Percentiles rank a stretch among this genome's conserved stretches.
Conservation (phyloP, 2,329 filamentous ascomycete species). For the Immersiporthe knoxdaviesiana region DNA sequence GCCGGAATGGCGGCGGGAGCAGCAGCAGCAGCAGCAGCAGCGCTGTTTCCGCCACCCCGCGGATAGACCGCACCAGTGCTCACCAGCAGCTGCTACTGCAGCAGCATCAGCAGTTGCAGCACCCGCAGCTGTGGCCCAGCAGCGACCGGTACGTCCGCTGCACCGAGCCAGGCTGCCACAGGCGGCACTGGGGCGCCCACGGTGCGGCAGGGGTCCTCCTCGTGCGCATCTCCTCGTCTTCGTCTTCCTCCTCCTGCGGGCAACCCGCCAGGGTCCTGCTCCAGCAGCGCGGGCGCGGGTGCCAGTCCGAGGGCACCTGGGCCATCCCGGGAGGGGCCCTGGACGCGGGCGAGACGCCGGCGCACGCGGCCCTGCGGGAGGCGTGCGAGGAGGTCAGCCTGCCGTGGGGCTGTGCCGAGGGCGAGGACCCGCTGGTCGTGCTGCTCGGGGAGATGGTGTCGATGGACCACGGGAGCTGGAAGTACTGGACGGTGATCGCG, state of each 20-base stretch:
- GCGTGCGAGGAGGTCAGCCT: slow-evolving; percentile 15
- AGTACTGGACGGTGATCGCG: slow-evolving; percentile 14
- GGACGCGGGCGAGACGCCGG: slow-evolving; percentile 4
- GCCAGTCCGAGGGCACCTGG: slow-evolving; percentile 11
- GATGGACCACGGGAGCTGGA: slow-evolving; percentile 16
- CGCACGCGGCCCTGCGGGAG: slow-evolving; percentile 8
- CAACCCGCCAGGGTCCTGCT: slow-evolving; percentile 3
- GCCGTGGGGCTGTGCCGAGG: background rate
- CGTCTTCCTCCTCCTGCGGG: background rate
- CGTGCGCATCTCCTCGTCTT: background rate
- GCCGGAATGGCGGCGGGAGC: background rate
- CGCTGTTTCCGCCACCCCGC: background rate
- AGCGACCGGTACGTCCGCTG: slow-evolving; percentile 10
- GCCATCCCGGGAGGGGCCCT: slow-evolving; percentile 17
- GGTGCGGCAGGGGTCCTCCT: slow-evolving; percentile 17
- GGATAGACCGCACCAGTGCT: background rate
- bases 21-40: background rate
- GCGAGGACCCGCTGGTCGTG: background rate
- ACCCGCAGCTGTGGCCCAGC: background rate
- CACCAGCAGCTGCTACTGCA: background rate
- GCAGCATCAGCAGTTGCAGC: background rate
- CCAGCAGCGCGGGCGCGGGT: background rate
- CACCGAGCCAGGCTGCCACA: background rate
- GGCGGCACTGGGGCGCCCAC: slow-evolving; percentile 7
- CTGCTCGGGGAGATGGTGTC: background rate